A percentile compares a stretch with the other conserved stretches of the same genome.
Evolutionary conservation across 2,329 filamentous ascomycete species (phyloP).

Genomic region (Calonectria leucothoes): DNA sequence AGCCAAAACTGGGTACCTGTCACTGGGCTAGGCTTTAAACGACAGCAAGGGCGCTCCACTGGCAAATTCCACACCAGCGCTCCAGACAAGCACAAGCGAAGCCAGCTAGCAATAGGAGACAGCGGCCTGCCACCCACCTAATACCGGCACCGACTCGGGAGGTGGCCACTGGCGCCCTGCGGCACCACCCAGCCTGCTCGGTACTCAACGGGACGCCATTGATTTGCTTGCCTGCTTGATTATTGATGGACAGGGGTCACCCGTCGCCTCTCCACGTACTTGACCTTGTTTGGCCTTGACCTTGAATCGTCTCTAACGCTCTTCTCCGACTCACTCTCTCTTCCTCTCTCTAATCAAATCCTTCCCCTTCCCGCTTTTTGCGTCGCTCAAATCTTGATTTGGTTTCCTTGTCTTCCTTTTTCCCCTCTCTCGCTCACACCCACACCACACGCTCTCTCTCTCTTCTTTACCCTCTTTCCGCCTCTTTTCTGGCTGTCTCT

Average conservation of each 20-base stretch:
- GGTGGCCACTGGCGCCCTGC: background rate
- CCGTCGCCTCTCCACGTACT: constrained; percentile 6
- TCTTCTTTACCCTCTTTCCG: background rate
- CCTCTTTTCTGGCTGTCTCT: background rate
- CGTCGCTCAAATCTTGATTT: constrained; percentile 2
- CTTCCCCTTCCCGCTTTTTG: constrained; percentile 7
- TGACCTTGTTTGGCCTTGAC: constrained; percentile 10
- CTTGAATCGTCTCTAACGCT: constrained; percentile 10
- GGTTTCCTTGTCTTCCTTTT: background rate
- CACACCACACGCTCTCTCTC: background rate
- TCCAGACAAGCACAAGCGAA: constrained; percentile 6
- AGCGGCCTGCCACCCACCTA: constrained; percentile 1
- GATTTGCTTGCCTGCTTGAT: constrained; percentile 8
- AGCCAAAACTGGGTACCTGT: background rate
- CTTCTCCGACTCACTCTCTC: constrained; percentile 7
- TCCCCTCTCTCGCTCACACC: background rate
- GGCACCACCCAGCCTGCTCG: background rate
- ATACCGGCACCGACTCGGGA: background rate
- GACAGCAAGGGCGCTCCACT: background rate
- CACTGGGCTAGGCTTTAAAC: constrained; percentile 6
- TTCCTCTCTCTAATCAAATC: constrained; percentile 13
- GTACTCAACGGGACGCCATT: constrained; percentile 5
- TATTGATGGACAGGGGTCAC: constrained; percentile 15
- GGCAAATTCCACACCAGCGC: constrained; percentile 11
- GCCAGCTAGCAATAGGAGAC: background rate